A percentile compares a stretch with the other conserved stretches of the same genome.
Conservation (phyloP, 352 stramenopile genomes). For the Phytophthora constricta region DNA sequence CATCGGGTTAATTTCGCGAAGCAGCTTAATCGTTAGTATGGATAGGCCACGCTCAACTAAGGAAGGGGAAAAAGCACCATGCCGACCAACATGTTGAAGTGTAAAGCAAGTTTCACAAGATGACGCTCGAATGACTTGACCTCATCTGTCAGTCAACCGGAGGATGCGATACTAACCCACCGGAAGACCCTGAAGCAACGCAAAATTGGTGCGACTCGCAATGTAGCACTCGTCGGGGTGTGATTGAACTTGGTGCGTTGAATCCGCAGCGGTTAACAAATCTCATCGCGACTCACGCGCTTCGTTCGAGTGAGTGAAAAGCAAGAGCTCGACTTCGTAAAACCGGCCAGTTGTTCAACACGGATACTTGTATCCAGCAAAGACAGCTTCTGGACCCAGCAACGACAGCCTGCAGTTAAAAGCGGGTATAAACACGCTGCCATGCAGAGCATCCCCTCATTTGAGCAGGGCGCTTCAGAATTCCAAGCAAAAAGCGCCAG, state of each 20-base stretch:
- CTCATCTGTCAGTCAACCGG: background rate
- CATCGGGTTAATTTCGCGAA: background rate
- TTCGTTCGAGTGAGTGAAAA: too few relatives aligned
- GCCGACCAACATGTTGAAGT: too few relatives aligned
- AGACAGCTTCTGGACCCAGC: background rate
- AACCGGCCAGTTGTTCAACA: too few relatives aligned
- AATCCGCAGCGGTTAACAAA: too few relatives aligned
- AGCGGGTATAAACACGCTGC: conserved; percentile 1
- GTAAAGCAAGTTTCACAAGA: too few relatives aligned
- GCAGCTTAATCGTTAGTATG: background rate
- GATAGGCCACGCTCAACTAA: background rate
- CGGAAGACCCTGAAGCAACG: background rate
- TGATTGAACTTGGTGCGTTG: conserved; percentile 9
- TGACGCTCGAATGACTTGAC: background rate
- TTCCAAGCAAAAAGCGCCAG: background rate
- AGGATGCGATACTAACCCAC: background rate
- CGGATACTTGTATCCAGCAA: too few relatives aligned
- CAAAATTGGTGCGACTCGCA: background rate
- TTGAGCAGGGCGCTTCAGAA: conserved; percentile 3
- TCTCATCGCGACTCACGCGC: too few relatives aligned
- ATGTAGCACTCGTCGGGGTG: background rate
- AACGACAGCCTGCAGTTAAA: too few relatives aligned
- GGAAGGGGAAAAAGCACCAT: background rate
- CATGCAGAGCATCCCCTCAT: background rate
- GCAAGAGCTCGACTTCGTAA: too few relatives aligned